Percentiles rank a stretch among this genome's conserved stretches.
Evolutionary conservation across 2,329 filamentous ascomycete species (phyloP).

Genomic region (Didymosphaeria variabile): DNA sequence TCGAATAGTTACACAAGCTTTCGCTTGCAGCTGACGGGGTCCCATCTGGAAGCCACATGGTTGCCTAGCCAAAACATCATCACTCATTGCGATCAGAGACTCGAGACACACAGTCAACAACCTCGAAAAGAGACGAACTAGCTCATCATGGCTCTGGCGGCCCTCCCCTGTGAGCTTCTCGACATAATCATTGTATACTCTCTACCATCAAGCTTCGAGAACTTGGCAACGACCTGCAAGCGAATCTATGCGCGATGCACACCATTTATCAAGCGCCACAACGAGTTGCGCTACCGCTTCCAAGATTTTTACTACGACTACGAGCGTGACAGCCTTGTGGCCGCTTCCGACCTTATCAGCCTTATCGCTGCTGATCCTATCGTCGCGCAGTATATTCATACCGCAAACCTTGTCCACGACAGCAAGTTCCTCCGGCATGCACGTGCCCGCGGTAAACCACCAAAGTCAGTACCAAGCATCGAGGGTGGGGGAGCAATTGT

Average conservation of each 20-base stretch:
- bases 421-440: constrained; percentile 16
- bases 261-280: constrained; percentile 30
- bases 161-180: constrained; percentile 31
- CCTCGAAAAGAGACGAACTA: constrained; percentile 16
- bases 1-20: too few species aligned
- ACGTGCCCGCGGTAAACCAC: constrained; percentile 12
- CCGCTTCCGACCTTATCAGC: constrained; percentile 31
- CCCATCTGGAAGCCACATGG: too few species aligned
- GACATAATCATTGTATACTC: constrained; percentile 24
- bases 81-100: too few species aligned
- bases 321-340: constrained; percentile 10
- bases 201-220: constrained; percentile 33
- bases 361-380: constrained; percentile 32
- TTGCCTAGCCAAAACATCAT: too few species aligned
- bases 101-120: constrained; percentile 9
- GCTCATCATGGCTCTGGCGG: constrained; percentile 27
- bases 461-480: constrained; percentile 21
- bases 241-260: constrained; percentile 28
- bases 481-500: constrained; percentile 24
- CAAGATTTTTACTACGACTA: constrained; percentile 28
- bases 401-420: constrained; percentile 27
- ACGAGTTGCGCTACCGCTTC: constrained; percentile 31
- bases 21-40: too few species aligned
- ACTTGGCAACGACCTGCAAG: constrained; percentile 34
- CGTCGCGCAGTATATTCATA: constrained; percentile 31